These are phyloP conservation scores for Exophiala aquamarina DNA, from an alignment of 2,329 filamentous ascomycete species.

Conservation along the genomic window DNA sequence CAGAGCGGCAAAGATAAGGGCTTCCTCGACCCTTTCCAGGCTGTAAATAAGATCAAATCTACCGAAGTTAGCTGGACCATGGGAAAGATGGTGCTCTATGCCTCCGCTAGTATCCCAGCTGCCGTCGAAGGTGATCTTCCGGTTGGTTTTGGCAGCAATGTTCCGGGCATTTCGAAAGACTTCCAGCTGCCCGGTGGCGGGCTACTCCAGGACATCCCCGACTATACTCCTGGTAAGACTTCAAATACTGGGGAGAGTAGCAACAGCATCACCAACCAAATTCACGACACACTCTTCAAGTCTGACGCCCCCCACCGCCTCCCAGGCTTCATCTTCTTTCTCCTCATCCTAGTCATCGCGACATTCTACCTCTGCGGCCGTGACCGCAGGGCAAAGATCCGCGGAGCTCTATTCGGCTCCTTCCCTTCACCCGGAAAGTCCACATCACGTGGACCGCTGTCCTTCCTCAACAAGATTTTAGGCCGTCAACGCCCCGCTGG, in stretches of 20 bases:
- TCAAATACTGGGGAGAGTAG: constrained; percentile 22
- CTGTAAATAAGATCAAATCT: constrained; percentile 86
- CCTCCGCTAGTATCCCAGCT: constrained; percentile 77
- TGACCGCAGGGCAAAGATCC: constrained; percentile 66
- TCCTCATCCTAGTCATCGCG: constrained; percentile 69
- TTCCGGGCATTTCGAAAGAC: constrained; percentile 65
- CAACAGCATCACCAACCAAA: constrained; percentile 48
- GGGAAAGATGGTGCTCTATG: constrained; percentile 94
- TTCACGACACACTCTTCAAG: constrained; percentile 64
- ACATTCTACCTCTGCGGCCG: constrained; percentile 76
- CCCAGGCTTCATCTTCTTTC: constrained; percentile 73
- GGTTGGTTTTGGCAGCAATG: constrained; percentile 91
- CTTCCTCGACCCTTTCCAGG: constrained; percentile 82
- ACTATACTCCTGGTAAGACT: constrained; percentile 27
- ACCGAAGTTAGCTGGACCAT: constrained; percentile 97
- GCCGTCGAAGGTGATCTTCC: constrained; percentile 61
- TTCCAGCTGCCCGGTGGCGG: constrained; percentile 71
- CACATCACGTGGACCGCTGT: constrained; percentile 23
- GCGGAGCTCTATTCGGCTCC: constrained; percentile 48
- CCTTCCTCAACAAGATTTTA: constrained; percentile 37
- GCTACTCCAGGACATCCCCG: constrained; percentile 30
- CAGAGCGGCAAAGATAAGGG: constrained; percentile 70
- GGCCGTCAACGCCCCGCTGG: constrained; percentile 31
- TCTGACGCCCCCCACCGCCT: constrained; percentile 67
- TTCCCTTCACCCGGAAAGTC: constrained; percentile 22